These are phyloP conservation scores for Cercospora brassicicola DNA, from an alignment of 2,329 filamentous ascomycete species.

Conservation along the genomic window DNA sequence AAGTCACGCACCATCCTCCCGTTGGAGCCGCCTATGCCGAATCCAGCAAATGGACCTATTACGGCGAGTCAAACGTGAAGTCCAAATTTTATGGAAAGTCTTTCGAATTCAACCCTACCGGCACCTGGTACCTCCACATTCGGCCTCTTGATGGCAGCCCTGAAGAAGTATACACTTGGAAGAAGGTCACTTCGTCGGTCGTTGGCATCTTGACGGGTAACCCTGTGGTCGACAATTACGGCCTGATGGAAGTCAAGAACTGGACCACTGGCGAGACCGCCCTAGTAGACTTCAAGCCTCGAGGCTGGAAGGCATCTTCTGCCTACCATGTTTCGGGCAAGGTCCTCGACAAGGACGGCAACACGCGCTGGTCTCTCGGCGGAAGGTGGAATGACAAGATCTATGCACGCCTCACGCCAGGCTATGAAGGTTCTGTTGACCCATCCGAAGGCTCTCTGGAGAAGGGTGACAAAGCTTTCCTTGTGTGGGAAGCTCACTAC, in stretches of 20 bases:
- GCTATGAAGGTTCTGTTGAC: constrained; percentile 73
- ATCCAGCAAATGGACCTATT: constrained; percentile 93
- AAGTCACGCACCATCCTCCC: constrained; percentile 96
- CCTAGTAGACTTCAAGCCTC: constrained; percentile 85
- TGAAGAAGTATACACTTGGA: constrained; percentile 90
- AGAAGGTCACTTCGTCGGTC: constrained; percentile 97
- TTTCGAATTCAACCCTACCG: constrained; percentile 93
- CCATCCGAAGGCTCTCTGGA: constrained; percentile 44
- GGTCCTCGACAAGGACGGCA: constrained; percentile 75
- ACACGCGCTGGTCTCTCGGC: constrained; percentile 82
- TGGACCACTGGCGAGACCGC: constrained; percentile 93
- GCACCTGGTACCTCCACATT: constrained; percentile 92
- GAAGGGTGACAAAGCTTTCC: constrained; percentile 67
- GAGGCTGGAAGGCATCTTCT: constrained; percentile 92
- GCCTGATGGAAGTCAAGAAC: constrained; percentile 95
- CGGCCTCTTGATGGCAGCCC: constrained; percentile 68
- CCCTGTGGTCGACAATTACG: constrained; percentile 96
- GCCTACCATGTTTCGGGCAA: constrained; percentile 87
- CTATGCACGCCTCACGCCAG: constrained; percentile 88
- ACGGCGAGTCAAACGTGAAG: constrained; percentile 87
- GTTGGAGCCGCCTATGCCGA: constrained; percentile 92
- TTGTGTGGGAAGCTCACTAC: constrained; percentile 89
- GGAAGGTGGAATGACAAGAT: constrained; percentile 97
- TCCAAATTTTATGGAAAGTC: constrained; percentile 98
- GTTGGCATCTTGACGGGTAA: constrained; percentile 97